Percentiles rank a stretch among this genome's conserved stretches.
phyloP scores from a whole-genome alignment of 1,284 basidiomycete genomes.

The Ceratobasidium sp. region DNA sequence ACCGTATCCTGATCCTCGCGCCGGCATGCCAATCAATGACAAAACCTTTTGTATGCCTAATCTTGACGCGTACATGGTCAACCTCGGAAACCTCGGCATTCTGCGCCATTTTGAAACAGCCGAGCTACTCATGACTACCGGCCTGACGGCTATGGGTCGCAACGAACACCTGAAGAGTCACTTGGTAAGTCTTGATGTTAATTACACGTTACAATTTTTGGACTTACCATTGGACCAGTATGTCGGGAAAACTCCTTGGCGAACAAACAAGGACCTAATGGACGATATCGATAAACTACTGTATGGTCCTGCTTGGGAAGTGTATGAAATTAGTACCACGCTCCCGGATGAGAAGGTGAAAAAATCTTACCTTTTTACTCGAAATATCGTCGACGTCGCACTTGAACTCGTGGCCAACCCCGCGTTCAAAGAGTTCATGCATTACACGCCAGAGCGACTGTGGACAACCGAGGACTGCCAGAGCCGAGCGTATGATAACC shows the following conservation, averaged over 20 bases:
- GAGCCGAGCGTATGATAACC: background rate
- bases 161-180: slow-evolving; percentile 1
- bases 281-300: slow-evolving; percentile 3
- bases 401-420: slow-evolving; percentile 38
- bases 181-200: background rate
- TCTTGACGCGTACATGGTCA: background rate
- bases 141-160: background rate
- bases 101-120: background rate
- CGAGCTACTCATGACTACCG: slow-evolving; percentile 22
- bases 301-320: background rate
- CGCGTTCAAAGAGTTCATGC: slow-evolving; percentile 19
- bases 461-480: background rate
- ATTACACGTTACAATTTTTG: background rate
- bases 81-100: background rate
- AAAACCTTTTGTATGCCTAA: background rate
- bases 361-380: background rate
- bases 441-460: slow-evolving; percentile 22
- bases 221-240: background rate
- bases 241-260: background rate
- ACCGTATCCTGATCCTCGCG: background rate
- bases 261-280: background rate
- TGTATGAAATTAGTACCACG: background rate
- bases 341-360: too few relatives aligned
- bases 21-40: background rate
- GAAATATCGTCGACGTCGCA: slow-evolving; percentile 1